Evolutionary conservation across 257 asterid species (phyloP).

Genomic region (Prunella vulgaris): DNA sequence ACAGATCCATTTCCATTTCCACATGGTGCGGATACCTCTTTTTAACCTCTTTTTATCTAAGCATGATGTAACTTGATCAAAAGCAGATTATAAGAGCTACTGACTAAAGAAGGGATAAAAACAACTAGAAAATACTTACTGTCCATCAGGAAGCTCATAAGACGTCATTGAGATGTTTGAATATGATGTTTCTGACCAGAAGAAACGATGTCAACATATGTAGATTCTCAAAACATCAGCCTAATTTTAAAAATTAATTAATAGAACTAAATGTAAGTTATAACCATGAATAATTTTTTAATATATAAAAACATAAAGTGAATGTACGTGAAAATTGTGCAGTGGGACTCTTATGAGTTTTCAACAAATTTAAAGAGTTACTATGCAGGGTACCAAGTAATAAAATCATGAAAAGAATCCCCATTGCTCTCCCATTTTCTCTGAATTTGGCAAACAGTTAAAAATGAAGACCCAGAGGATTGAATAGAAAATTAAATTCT

Average conservation of each 20-base stretch:
- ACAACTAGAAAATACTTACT: slow-evolving; percentile 60
- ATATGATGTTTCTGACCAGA: slow-evolving; percentile 75
- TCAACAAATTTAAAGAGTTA: background rate
- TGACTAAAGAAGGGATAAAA: background rate
- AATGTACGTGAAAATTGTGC: background rate
- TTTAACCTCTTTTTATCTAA: background rate
- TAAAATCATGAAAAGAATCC: background rate
- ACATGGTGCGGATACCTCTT: too few species aligned
- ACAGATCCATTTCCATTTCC: too few species aligned
- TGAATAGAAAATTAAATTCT: background rate
- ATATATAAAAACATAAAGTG: background rate
- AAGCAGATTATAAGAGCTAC: slow-evolving; percentile 8
- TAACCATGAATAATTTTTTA: background rate
- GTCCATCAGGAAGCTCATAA: slow-evolving; percentile 99
- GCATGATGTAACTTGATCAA: background rate
- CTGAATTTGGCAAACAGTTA: slow-evolving; percentile 9
- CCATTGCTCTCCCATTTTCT: background rate
- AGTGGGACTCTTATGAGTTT: background rate
- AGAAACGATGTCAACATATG: slow-evolving; percentile 26
- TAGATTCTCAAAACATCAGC: slow-evolving; percentile 1
- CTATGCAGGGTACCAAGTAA: slow-evolving; percentile 3
- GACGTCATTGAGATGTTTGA: slow-evolving; percentile 96
- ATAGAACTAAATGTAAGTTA: slow-evolving; percentile 4
- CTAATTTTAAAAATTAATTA: background rate
- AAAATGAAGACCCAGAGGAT: background rate